These are phyloP conservation scores for Podospora pseudoanserina DNA, from an alignment of 495 filamentous ascomycete genomes.

Conservation along the genomic window DNA sequence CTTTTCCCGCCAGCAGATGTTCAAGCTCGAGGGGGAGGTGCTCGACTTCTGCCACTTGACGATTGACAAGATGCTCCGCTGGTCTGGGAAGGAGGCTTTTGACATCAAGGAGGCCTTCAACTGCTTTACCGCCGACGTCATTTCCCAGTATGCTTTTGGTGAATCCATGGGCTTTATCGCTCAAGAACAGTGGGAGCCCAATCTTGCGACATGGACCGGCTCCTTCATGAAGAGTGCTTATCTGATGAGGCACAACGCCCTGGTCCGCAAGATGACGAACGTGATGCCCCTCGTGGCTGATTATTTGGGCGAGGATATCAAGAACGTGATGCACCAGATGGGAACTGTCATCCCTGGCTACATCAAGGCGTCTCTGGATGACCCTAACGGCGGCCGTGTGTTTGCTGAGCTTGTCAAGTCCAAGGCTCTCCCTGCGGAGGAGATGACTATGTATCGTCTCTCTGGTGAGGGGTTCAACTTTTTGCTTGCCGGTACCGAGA, in stretches of 20 bases:
- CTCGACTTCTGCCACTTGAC: constrained; percentile 18
- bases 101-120: constrained; percentile 30
- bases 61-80: constrained; percentile 17
- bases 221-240: constrained; percentile 36
- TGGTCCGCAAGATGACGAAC: constrained; percentile 16
- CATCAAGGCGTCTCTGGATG: constrained; percentile 16
- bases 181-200: constrained; percentile 26
- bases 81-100: constrained; percentile 13
- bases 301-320: constrained; percentile 26
- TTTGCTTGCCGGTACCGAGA: constrained; percentile 32
- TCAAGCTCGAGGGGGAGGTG: constrained; percentile 34
- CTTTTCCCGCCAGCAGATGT: constrained; percentile 41
- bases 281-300: constrained; percentile 21
- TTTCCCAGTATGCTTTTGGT: constrained; percentile 32
- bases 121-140: constrained; percentile 31
- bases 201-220: constrained; percentile 26
- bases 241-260: constrained; percentile 22
- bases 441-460: constrained; percentile 30
- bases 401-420: constrained; percentile 24
- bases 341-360: constrained; percentile 23
- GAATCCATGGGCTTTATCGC: constrained; percentile 29
- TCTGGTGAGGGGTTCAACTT: constrained; percentile 32
- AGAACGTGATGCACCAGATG: constrained; percentile 18
- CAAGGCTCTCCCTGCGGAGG: constrained; percentile 21
- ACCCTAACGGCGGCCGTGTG: constrained; percentile 18